Evolutionary conservation across 2,329 filamentous ascomycete genomes (phyloP).

Genomic region (Nemania sp.): DNA sequence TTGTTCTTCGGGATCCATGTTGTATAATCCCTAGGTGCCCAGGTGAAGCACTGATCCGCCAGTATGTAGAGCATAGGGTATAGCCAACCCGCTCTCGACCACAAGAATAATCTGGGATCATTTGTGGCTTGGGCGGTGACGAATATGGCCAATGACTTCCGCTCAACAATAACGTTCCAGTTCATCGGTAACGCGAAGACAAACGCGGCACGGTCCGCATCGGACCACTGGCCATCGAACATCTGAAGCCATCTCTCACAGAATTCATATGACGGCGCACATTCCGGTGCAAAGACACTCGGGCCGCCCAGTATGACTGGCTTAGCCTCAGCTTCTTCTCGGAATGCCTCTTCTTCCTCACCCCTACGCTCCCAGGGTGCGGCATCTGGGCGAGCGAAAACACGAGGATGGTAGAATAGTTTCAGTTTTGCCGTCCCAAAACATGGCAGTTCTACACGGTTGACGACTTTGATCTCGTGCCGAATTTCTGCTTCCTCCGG

Average conservation of each 20-base stretch:
- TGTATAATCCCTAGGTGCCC: neutral
- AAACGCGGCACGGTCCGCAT: neutral
- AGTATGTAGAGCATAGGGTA: slow-evolving; percentile 2
- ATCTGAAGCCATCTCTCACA: too few relatives aligned
- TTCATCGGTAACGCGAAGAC: neutral
- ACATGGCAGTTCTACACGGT: too few relatives aligned
- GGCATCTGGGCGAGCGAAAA: neutral
- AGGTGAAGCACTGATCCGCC: neutral
- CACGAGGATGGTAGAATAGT: too few relatives aligned
- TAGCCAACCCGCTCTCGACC: neutral
- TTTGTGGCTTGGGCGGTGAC: neutral
- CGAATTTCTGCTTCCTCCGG: too few relatives aligned
- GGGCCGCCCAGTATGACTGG: neutral
- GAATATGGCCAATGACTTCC: neutral
- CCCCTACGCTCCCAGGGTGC: neutral
- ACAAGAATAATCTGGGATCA: neutral
- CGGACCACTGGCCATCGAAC: neutral
- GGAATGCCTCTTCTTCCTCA: neutral
- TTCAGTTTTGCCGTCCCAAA: too few relatives aligned
- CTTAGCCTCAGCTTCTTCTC: neutral
- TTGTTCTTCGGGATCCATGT: neutral
- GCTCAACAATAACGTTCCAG: neutral
- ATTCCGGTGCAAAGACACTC: slow-evolving; percentile 1
- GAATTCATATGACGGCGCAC: too few relatives aligned
- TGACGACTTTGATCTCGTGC: too few relatives aligned